Conservation (phyloP, 2,329 filamentous ascomycete genomes). For the Dendryphion nanum region DNA sequence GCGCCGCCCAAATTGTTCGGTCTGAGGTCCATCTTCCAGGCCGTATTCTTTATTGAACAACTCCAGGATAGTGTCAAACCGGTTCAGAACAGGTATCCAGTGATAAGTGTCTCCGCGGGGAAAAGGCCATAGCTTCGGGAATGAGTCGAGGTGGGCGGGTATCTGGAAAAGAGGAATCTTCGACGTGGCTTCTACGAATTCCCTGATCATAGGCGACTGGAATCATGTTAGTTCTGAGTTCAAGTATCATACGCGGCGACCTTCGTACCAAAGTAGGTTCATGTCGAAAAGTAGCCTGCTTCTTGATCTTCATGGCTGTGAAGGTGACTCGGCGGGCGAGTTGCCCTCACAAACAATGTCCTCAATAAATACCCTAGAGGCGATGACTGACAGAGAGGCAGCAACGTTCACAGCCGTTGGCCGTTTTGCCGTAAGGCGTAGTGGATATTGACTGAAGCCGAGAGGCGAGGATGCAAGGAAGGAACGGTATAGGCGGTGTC, state of each 20-base stretch:
- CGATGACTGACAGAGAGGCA: no score
- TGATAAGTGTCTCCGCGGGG: conserved; percentile 95
- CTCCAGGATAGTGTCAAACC: conserved; percentile 87
- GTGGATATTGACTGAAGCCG: no score
- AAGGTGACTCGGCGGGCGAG: conserved; percentile 35
- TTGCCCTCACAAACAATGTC: conserved; percentile 37
- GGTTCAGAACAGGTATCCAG: conserved; percentile 93
- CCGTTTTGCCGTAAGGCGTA: no score
- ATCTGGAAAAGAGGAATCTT: conserved; percentile 71
- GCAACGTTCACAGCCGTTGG: no score
- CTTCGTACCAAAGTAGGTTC: conserved; percentile 50
- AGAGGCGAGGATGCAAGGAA: no score
- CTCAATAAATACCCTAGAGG: no score
- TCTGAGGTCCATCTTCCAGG: conserved; percentile 77
- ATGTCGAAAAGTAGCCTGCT: conserved; percentile 54
- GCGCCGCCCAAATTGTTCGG: conserved; percentile 67
- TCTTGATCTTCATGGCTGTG: conserved; percentile 55
- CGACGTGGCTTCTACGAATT: conserved; percentile 72
- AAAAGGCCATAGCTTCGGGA: conserved; percentile 91
- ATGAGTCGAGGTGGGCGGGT: conserved; percentile 71
- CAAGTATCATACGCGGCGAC: no score
- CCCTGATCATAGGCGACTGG: conserved; percentile 83
- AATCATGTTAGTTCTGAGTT: conserved; percentile 7
- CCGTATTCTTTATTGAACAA: conserved; percentile 78
- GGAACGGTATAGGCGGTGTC: no score